Conservation (phyloP, 176 grass and related monocot species). For the Thalia dealbata region DNA sequence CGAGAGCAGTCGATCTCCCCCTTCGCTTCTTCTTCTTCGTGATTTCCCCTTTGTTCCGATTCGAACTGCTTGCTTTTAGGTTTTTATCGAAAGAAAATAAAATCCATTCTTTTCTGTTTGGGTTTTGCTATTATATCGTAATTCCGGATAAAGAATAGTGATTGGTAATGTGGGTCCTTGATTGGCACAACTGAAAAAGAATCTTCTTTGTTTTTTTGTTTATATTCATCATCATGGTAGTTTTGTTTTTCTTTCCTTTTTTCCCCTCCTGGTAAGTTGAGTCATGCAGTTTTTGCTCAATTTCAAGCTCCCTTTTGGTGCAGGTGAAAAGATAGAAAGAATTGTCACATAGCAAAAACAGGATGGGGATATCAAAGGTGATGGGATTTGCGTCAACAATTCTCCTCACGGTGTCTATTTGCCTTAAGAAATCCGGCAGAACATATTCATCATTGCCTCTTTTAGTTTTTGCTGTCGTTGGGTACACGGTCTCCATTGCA, state of each 20-base stretch:
- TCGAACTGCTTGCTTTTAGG: not conserved
- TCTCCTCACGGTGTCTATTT: slow-evolving; percentile 33
- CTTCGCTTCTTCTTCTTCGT: not conserved
- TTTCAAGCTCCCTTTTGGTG: slow-evolving; percentile 15
- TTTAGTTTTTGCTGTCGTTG: slow-evolving; percentile 43
- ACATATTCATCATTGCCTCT: slow-evolving; percentile 40
- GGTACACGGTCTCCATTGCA: slow-evolving; percentile 51
- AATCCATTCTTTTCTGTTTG: not conserved
- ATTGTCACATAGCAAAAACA: slow-evolving; percentile 15
- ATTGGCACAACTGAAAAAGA: not conserved
- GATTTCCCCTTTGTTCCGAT: not conserved
- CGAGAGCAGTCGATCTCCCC: not conserved
- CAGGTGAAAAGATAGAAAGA: slow-evolving; percentile 20
- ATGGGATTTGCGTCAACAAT: slow-evolving; percentile 52
- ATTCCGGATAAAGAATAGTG: not conserved
- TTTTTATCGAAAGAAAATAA: not conserved
- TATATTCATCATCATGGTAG: not conserved
- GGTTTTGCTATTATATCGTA: not conserved
- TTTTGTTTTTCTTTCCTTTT: not conserved
- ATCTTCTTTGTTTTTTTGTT: not conserved
- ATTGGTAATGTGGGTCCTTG: not conserved
- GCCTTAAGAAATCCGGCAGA: slow-evolving; percentile 35
- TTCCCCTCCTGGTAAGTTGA: not conserved
- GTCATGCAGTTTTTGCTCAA: not conserved
- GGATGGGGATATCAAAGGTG: slow-evolving; percentile 72